Evolutionary conservation across 1,139 yeast species (phyloP).

Genomic region (Petasospora fabianii): DNA sequence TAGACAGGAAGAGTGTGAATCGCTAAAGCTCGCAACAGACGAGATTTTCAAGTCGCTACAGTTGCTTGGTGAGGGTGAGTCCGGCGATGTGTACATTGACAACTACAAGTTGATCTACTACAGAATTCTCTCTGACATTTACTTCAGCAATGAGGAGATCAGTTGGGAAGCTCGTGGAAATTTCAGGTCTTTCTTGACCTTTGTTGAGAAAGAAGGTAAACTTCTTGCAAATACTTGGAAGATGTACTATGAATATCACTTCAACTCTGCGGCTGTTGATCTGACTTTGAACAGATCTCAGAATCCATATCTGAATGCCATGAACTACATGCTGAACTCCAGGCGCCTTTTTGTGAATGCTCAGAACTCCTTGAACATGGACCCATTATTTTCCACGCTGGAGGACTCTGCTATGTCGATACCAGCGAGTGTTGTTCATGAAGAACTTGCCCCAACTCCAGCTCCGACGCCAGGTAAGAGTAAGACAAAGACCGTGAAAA

Average conservation of each 20-base stretch:
- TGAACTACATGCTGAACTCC: conserved; percentile 29
- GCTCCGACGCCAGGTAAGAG: conserved; percentile 23
- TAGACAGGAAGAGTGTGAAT: conserved; percentile 7
- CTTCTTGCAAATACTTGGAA: conserved; percentile 28
- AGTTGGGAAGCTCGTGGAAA: conserved; percentile 22
- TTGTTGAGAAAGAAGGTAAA: conserved; percentile 23
- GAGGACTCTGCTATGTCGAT: conserved; percentile 46
- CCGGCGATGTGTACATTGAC: conserved; percentile 26
- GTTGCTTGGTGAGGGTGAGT: conserved; percentile 17
- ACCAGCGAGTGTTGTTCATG: conserved; percentile 32
- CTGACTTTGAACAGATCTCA: conserved; percentile 17
- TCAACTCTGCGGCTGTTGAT: conserved; percentile 18
- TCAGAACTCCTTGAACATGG: conserved; percentile 31
- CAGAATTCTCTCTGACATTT: conserved; percentile 20
- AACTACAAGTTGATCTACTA: conserved; percentile 23
- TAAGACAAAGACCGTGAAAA: conserved; percentile 25
- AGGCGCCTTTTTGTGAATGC: conserved; percentile 28
- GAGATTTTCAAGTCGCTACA: conserved; percentile 20
- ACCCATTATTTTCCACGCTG: conserved; percentile 44
- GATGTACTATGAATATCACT: conserved; percentile 26
- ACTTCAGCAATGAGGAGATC: conserved; percentile 19
- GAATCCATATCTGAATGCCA: conserved; percentile 22
- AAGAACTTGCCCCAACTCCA: conserved; percentile 11
- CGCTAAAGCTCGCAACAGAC: conserved; percentile 15
- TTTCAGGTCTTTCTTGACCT: conserved; percentile 26